Evolutionary conservation across 352 stramenopile genomes (phyloP).

Genomic region (Pythium diclinum): DNA sequence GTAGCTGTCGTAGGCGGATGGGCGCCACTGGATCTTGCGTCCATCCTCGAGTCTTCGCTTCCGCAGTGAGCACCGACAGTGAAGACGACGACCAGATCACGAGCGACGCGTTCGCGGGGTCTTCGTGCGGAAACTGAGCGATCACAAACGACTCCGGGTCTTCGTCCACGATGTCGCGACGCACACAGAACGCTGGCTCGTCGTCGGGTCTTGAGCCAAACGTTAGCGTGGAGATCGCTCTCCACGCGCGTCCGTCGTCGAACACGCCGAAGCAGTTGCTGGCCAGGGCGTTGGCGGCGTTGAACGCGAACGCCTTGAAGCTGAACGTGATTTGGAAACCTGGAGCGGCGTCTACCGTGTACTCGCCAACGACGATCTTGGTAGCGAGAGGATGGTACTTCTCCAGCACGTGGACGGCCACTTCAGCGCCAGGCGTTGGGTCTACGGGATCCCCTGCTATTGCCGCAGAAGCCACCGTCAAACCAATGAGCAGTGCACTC

Average conservation of each 20-base stretch:
- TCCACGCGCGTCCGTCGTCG: not conserved
- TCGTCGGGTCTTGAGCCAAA: not conserved
- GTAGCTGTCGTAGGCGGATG: not conserved
- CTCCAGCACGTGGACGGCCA: not conserved
- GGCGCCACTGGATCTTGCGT: not conserved
- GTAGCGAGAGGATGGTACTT: not conserved
- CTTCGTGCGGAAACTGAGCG: not conserved
- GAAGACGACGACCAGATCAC: not conserved
- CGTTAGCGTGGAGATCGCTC: not conserved
- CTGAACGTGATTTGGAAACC: not conserved
- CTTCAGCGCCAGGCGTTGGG: not conserved
- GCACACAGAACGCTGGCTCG: not conserved
- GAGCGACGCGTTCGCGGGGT: not conserved
- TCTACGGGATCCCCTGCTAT: not conserved
- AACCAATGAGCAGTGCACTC: not conserved
- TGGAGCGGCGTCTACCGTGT: not conserved
- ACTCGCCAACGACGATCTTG: not conserved
- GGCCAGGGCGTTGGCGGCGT: not conserved
- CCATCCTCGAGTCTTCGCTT: not conserved
- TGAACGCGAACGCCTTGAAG: slow-evolving; percentile 3
- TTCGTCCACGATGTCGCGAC: not conserved
- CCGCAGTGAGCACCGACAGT: not conserved
- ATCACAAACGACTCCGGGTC: not conserved
- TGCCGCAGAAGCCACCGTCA: not conserved
- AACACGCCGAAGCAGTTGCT: not conserved